Evolutionary conservation across 1,284 basidiomycete genomes (phyloP).

Genomic region (Melampsora medusae): DNA sequence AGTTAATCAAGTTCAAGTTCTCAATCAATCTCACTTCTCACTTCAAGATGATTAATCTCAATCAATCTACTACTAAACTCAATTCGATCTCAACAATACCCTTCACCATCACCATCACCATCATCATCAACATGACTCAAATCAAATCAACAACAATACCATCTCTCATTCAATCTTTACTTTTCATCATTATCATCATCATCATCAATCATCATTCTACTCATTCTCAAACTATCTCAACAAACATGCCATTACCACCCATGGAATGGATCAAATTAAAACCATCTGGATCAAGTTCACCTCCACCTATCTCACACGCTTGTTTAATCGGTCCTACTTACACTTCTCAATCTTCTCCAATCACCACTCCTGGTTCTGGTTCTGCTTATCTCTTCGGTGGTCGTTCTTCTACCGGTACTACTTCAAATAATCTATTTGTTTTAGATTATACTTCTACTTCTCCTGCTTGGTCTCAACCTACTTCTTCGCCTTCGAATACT

Average conservation of each 20-base stretch:
- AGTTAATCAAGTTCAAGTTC: too few species aligned
- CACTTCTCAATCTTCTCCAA: neutral
- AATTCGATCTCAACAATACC: too few species aligned
- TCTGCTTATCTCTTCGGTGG: slow-evolving; percentile 30
- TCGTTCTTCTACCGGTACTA: slow-evolving; percentile 16
- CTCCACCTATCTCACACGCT: slow-evolving; percentile 22
- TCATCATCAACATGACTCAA: too few species aligned
- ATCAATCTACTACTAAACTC: too few species aligned
- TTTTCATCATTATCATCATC: too few species aligned
- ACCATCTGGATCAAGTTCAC: slow-evolving; percentile 8
- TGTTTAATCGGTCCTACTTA: slow-evolving; percentile 30
- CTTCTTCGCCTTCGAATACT: slow-evolving; percentile 4
- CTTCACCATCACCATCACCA: too few species aligned
- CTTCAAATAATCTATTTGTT: slow-evolving; percentile 16
- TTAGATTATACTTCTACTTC: slow-evolving; percentile 11
- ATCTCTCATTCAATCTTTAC: too few species aligned
- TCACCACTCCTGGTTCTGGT: neutral
- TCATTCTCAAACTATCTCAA: slow-evolving; percentile 25
- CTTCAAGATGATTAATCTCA: too few species aligned
- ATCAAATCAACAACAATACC: too few species aligned
- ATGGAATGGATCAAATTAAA: slow-evolving; percentile 44
- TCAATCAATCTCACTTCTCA: too few species aligned
- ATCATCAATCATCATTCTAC: too few species aligned
- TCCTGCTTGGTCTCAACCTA: slow-evolving; percentile 36
- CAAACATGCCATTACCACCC: slow-evolving; percentile 31